Conservation (phyloP, 2,329 filamentous ascomycete species). For the Zasmidium cellare region DNA sequence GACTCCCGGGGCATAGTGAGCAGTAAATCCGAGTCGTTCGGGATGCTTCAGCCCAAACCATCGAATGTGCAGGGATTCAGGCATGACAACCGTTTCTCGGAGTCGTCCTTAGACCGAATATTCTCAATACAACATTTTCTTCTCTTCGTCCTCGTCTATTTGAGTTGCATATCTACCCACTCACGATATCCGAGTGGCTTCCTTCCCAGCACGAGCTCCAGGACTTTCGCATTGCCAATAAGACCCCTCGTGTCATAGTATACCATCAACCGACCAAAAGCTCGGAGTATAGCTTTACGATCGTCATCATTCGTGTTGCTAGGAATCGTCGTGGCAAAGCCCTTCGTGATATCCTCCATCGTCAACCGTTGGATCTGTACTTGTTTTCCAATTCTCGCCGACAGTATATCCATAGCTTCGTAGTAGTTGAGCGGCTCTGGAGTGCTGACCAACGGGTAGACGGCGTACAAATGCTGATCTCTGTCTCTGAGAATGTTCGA, state of each 20-base stretch:
- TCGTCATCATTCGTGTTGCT: not conserved
- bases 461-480: slow-evolving; percentile 31
- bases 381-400: slow-evolving; percentile 27
- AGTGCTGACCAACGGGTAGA: slow-evolving; percentile 30
- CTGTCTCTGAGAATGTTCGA: slow-evolving; percentile 25
- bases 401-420: slow-evolving; percentile 22
- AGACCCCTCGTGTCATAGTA: slow-evolving; percentile 25
- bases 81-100: too few relatives aligned
- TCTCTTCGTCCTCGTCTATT: too few relatives aligned
- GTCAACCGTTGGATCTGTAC: slow-evolving; percentile 22
- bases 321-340: slow-evolving; percentile 14
- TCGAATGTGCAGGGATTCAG: too few relatives aligned
- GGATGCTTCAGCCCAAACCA: too few relatives aligned
- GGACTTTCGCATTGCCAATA: slow-evolving; percentile 23
- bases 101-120: too few relatives aligned
- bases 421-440: slow-evolving; percentile 20
- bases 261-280: slow-evolving; percentile 5
- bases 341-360: slow-evolving; percentile 22
- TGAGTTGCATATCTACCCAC: slow-evolving; percentile 7
- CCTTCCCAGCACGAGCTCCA: slow-evolving; percentile 22
- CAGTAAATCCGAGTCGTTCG: too few relatives aligned
- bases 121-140: too few relatives aligned
- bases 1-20: too few relatives aligned
- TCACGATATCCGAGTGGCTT: slow-evolving; percentile 15
- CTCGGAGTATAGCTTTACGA: not conserved